Conservation (phyloP, 805 yeast species). For the Isabelozyma rhagii region DNA sequence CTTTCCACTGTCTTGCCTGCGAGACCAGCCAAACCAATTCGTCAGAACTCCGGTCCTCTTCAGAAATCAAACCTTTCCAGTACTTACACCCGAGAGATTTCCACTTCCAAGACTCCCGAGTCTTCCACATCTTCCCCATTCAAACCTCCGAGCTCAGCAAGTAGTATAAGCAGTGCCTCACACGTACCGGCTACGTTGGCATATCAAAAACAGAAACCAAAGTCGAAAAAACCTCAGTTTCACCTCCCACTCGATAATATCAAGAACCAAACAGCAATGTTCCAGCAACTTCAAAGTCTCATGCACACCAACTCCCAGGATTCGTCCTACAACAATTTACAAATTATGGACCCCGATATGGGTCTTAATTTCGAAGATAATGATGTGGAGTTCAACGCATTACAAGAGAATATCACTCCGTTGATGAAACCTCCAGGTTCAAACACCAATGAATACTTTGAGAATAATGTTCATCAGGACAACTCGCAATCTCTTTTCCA, state of each 20-base stretch:
- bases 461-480: not conserved
- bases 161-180: not conserved
- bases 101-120: not conserved
- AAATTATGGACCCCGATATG: slow-evolving; percentile 13
- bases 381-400: slow-evolving; percentile 2
- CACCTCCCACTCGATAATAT: slow-evolving; percentile 23
- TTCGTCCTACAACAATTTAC: slow-evolving; percentile 6
- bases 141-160: not conserved
- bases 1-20: not conserved
- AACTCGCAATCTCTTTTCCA: not conserved
- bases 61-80: not conserved
- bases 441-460: slow-evolving; percentile 13
- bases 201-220: slow-evolving; percentile 1
- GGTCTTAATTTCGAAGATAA: slow-evolving; percentile 6
- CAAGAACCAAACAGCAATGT: slow-evolving; percentile 3
- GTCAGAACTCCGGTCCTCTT: slow-evolving; percentile 1
- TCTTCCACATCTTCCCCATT: not conserved
- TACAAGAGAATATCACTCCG: slow-evolving; percentile 23
- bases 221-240: slow-evolving; percentile 21
- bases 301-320: slow-evolving; percentile 12
- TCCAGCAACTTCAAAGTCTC: slow-evolving; percentile 9
- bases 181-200: not conserved
- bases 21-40: slow-evolving; percentile 1
- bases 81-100: not conserved
- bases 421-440: slow-evolving; percentile 30